Conservation (phyloP, 495 filamentous ascomycete species). For the Lasiosphaeris hirsuta region DNA sequence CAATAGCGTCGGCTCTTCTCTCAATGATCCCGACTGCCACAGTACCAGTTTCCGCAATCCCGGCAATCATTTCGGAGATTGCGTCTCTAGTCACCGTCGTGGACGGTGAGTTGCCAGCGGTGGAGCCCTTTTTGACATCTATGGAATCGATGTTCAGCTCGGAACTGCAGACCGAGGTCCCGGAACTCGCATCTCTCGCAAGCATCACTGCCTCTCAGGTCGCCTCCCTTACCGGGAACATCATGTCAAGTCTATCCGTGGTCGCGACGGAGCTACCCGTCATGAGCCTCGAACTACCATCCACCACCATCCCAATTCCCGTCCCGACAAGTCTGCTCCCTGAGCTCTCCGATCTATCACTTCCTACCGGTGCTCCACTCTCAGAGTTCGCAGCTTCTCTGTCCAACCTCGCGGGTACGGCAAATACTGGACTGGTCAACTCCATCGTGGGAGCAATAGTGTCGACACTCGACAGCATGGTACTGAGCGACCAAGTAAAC, state of each 20-base stretch:
- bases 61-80: conserved; percentile 13
- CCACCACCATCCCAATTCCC: conserved; percentile 7
- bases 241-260: neutral
- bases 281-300: conserved; percentile 12
- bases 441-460: conserved; percentile 15
- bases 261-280: conserved; percentile 8
- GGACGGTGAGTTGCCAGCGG: conserved; percentile 2
- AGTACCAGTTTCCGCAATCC: conserved; percentile 3
- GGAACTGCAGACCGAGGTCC: neutral
- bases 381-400: conserved; percentile 11
- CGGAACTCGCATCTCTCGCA: conserved; percentile 9
- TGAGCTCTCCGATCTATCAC: conserved; percentile 10
- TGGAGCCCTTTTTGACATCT: conserved; percentile 3
- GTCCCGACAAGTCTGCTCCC: conserved; percentile 8
- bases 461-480: conserved; percentile 13
- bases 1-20: conserved; percentile 2
- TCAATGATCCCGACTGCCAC: conserved; percentile 7
- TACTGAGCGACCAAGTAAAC: conserved; percentile 5
- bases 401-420: conserved; percentile 9
- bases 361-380: conserved; percentile 9
- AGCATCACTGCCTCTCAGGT: conserved; percentile 7
- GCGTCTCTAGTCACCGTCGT: conserved; percentile 6
- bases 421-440: conserved; percentile 8
- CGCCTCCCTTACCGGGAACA: neutral
- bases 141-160: conserved; percentile 15